These are phyloP conservation scores for Tulasnella calospora DNA, from an alignment of 768 basidiomycete genomes.

Conservation along the genomic window DNA sequence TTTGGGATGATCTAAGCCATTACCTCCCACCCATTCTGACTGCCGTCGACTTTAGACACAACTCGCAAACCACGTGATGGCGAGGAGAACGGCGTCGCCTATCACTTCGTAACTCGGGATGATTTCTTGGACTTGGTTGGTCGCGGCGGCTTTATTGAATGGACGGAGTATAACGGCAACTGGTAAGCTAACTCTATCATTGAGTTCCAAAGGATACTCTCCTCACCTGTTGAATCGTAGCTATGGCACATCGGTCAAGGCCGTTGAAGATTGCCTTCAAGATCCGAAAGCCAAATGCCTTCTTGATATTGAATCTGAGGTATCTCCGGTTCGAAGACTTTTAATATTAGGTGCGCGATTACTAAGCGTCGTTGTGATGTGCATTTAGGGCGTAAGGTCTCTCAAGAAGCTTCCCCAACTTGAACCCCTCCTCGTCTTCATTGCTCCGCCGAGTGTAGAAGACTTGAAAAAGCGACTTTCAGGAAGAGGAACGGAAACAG, in stretches of 20 bases:
- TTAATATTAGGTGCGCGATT: background rate
- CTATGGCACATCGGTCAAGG: constrained; percentile 43
- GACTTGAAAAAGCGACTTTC: constrained; percentile 38
- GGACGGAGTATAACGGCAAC: constrained; percentile 46
- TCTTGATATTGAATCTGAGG: constrained; percentile 48
- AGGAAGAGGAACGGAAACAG: constrained; percentile 44
- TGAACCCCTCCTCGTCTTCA: constrained; percentile 44
- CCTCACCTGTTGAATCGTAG: constrained; percentile 15
- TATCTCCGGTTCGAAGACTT: constrained; percentile 23
- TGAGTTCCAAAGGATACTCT: background rate
- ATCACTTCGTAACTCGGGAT: constrained; percentile 44
- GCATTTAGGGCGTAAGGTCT: constrained; percentile 42
- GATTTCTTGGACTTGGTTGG: constrained; percentile 40
- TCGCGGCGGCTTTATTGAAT: constrained; percentile 45
- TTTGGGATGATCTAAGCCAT: background rate
- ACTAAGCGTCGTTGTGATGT: background rate
- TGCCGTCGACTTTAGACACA: constrained; percentile 37
- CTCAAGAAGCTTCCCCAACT: constrained; percentile 40
- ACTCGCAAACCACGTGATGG: constrained; percentile 43
- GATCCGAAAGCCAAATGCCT: constrained; percentile 40
- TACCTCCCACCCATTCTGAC: constrained; percentile 6
- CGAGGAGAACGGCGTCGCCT: constrained; percentile 42
- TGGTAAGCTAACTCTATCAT: constrained; percentile 24
- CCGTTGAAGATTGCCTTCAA: constrained; percentile 38
- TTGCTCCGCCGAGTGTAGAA: constrained; percentile 42